Conservation (phyloP, 169 alveolate species). For the Eimeria praecox region DNA sequence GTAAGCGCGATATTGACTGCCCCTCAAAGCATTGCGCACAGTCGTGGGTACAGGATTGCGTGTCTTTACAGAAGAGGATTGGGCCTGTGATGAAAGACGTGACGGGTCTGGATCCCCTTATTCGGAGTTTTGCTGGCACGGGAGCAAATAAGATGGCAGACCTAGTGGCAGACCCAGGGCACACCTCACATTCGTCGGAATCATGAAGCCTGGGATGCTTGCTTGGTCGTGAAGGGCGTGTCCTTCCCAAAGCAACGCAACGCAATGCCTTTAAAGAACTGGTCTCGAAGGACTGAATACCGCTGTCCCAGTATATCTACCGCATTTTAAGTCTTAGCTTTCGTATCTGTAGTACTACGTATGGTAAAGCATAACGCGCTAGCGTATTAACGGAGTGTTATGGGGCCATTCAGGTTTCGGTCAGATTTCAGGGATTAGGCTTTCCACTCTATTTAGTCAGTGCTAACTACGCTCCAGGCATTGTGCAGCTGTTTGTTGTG, state of each 20-base stretch:
- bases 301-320: neutral
- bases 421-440: neutral
- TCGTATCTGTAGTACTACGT: neutral
- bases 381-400: neutral
- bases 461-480: neutral
- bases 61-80: slow-evolving; percentile 38
- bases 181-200: neutral
- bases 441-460: neutral
- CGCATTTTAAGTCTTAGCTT: too few relatives aligned
- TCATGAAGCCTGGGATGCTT: neutral
- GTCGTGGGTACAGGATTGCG: neutral
- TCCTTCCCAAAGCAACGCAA: neutral
- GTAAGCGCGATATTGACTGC: neutral
- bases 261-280: neutral
- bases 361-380: neutral
- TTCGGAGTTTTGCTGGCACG: slow-evolving; percentile 6
- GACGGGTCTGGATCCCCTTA: slow-evolving; percentile 29
- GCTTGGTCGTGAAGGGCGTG: neutral
- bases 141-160: neutral
- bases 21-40: neutral
- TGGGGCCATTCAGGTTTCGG: neutral
- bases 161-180: neutral
- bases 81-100: slow-evolving; percentile 37
- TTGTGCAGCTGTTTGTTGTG: neutral
- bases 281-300: neutral